Evolutionary conservation across 2,329 filamentous ascomycete species (phyloP).

Genomic region (Colletotrichum australisinense): DNA sequence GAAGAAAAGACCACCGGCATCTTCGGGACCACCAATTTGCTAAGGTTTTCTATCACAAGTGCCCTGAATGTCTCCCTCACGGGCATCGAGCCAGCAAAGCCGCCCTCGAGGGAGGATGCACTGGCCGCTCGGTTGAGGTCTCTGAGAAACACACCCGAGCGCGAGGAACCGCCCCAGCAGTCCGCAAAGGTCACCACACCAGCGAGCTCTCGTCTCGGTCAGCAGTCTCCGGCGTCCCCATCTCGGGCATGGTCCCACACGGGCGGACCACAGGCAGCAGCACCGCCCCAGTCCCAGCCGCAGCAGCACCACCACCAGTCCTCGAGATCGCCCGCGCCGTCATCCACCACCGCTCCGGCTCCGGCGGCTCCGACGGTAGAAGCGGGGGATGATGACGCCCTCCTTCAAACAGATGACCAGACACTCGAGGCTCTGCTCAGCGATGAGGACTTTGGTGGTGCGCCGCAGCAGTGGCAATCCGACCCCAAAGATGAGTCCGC

Average conservation of each 20-base stretch:
- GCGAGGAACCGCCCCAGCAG: constrained; percentile 32
- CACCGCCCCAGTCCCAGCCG: constrained; percentile 16
- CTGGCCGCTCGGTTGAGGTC: constrained; percentile 63
- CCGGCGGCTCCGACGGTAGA: not conserved
- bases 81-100: constrained; percentile 54
- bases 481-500: constrained; percentile 43
- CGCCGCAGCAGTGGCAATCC: constrained; percentile 42
- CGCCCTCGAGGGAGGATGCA: constrained; percentile 60
- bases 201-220: not conserved
- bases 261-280: not conserved
- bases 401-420: constrained; percentile 62
- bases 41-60: constrained; percentile 32
- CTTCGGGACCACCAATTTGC: not conserved
- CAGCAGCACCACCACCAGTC: constrained; percentile 7
- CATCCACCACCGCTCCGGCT: not conserved
- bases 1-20: constrained; percentile 1
- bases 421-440: constrained; percentile 64
- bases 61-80: constrained; percentile 45
- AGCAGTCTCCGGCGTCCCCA: constrained; percentile 3
- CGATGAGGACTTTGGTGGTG: constrained; percentile 47
- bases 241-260: not conserved
- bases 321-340: constrained; percentile 4
- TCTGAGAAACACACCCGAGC: constrained; percentile 55
- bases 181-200: not conserved
- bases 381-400: constrained; percentile 43